Evolutionary conservation across 768 basidiomycete genomes (phyloP).

Genomic region (Hydnomerulius pinastri): DNA sequence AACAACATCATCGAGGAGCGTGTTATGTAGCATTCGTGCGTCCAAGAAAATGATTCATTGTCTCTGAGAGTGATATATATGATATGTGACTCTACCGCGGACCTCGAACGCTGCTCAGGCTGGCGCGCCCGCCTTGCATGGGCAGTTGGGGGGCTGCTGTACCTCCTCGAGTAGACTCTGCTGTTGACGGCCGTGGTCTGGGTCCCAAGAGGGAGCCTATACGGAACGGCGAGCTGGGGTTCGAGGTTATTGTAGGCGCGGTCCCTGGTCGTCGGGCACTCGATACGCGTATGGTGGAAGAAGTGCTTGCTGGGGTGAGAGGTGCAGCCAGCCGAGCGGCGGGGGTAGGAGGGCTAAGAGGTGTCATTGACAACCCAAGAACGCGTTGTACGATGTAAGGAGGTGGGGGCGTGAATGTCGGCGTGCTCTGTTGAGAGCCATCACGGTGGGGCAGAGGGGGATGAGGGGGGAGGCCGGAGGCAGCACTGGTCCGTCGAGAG

Average conservation of each 20-base stretch:
- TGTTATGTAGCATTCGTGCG: background rate
- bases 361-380: constrained; percentile 27
- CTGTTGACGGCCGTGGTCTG: constrained; percentile 25
- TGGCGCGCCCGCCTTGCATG: constrained; percentile 35
- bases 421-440: constrained; percentile 19
- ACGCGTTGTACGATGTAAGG: constrained; percentile 35
- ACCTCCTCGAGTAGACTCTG: constrained; percentile 20
- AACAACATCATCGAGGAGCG: constrained; percentile 11
- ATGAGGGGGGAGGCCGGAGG: constrained; percentile 44
- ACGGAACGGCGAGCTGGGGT: constrained; percentile 5
- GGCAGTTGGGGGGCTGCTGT: constrained; percentile 27
- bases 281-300: background rate
- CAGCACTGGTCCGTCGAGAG: constrained; percentile 34
- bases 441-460: constrained; percentile 38
- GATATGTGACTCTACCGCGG: constrained; percentile 8
- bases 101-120: constrained; percentile 12
- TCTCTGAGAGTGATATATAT: background rate
- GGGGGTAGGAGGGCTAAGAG: constrained; percentile 17
- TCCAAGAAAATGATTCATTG: constrained; percentile 22
- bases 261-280: constrained; percentile 7
- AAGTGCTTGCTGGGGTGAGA: background rate
- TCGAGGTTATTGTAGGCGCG: constrained; percentile 1
- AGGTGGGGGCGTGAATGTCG: constrained; percentile 20
- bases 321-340: background rate
- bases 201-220: constrained; percentile 30